phyloP scores from a whole-genome alignment of 257 asterid species.

The Ocimum tenuiflorum region DNA sequence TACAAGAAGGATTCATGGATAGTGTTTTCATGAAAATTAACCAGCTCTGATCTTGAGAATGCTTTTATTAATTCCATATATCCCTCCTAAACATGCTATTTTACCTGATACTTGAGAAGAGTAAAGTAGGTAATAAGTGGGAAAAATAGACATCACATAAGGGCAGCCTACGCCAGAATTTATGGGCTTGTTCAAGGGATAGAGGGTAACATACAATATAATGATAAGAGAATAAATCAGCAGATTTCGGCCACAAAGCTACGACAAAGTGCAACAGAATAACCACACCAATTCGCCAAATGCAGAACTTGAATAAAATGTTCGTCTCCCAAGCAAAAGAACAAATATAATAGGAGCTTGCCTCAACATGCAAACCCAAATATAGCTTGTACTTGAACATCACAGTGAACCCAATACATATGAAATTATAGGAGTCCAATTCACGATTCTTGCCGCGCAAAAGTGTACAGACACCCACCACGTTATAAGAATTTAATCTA shows the following conservation, averaged over 20 bases:
- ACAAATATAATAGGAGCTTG: background rate
- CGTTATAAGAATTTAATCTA: background rate
- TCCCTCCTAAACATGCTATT: background rate
- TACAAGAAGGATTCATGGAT: background rate
- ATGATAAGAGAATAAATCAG: background rate
- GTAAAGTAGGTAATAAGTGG: background rate
- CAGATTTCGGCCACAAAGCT: background rate
- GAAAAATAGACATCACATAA: no score
- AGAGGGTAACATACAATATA: background rate
- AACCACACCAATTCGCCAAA: background rate
- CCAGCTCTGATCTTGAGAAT: background rate
- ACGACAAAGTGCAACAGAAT: background rate
- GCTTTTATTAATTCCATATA: background rate
- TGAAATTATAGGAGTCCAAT: background rate
- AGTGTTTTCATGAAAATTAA: background rate
- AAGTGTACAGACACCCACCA: background rate
- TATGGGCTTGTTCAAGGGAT: background rate
- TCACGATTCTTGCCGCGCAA: background rate
- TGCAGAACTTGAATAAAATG: background rate
- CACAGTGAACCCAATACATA: constrained; percentile 5
- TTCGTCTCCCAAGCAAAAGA: constrained; percentile 10
- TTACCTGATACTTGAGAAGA: background rate
- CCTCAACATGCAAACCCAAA: constrained; percentile 5
- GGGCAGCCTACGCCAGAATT: constrained; percentile 2
- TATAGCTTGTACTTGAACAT: background rate